Base-by-base conservation (phyloP, 2,329 filamentous ascomycete genomes). In the Exophiala spinifera region DNA sequence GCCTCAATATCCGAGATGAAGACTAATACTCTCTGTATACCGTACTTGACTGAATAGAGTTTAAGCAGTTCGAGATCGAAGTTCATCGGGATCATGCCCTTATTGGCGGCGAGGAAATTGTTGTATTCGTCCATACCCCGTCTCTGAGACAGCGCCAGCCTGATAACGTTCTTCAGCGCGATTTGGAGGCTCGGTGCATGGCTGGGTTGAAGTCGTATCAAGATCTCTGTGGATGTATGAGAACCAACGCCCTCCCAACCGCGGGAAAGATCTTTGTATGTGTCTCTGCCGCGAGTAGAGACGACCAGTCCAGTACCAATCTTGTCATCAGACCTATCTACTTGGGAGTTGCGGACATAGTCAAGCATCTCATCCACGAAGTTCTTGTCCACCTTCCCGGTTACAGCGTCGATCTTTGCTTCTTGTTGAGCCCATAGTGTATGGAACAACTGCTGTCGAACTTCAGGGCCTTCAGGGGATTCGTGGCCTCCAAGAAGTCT, bases 21-120 rank as follows among this genome's bases (percentile, higher is more conserved):
- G 15, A 78, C 59, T 6, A 77, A 65, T 15, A 78, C 54, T 57
- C 70, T 73, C 37, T 66, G 67, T 28, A 71, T 60, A 3, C 61
- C 59, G 13, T 72, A 69, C 49, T 66, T 67, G 49, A 69, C 64
- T 10, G 74, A 66, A 57, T 74, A 75, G n/a, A 70, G 68, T 44
- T 73, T 63, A 20, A 77, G 68, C 20, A 76, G 56, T 49, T 77
- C 73, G 36, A 77, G 65, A 57, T 77, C 75, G 57, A 76, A 77
- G 49, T 67, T 70, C 40, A 77, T 68, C 42, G 72, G 64, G 56
- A 73, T 69, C 33, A 71, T 68, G 2, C 71, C 69, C 54, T 70
- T 65, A 60, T 70, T 68, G 47, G 72, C 67, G 17, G 66, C 68
- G 19, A 74, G 59, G 37, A 73, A 70, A 6, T 60, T 66, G 43